phyloP scores from a whole-genome alignment of 805 yeast genomes.

The Metahyphopichia silvanorum region DNA sequence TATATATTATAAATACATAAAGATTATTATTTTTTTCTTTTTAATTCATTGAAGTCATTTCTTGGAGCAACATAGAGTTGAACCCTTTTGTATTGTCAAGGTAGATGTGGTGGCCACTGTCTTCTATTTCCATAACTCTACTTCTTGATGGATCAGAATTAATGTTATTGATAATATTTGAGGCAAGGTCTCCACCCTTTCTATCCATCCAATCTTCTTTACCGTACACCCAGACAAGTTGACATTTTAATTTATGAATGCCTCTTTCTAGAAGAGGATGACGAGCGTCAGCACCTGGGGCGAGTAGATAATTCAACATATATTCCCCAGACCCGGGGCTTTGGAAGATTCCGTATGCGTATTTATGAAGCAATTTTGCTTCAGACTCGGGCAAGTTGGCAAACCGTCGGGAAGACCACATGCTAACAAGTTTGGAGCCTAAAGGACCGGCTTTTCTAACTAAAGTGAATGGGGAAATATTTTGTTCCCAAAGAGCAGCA shows the following conservation, averaged over 20 bases:
- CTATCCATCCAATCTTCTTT: slow-evolving; percentile 64
- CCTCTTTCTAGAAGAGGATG: slow-evolving; percentile 58
- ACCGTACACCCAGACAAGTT: slow-evolving; percentile 84
- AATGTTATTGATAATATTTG: slow-evolving; percentile 25
- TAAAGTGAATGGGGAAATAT: slow-evolving; percentile 79
- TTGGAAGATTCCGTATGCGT: slow-evolving; percentile 81
- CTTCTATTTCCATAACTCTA: slow-evolving; percentile 40
- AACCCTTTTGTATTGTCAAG: slow-evolving; percentile 60
- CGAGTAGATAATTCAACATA: slow-evolving; percentile 75
- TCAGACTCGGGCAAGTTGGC: slow-evolving; percentile 49
- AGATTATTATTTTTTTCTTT: slow-evolving; percentile 1
- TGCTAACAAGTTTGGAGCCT: slow-evolving; percentile 83
- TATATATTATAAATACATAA: no score
- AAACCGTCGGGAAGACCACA: slow-evolving; percentile 86
- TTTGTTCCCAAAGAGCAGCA: slow-evolving; percentile 76
- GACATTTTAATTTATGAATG: slow-evolving; percentile 51
- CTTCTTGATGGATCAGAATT: slow-evolving; percentile 13
- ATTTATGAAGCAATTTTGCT: slow-evolving; percentile 60
- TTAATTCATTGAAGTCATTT: slow-evolving; percentile 39
- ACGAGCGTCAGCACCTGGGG: slow-evolving; percentile 90
- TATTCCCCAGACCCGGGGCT: slow-evolving; percentile 93
- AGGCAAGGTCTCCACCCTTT: slow-evolving; percentile 43
- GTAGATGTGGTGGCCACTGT: slow-evolving; percentile 78
- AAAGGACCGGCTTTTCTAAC: slow-evolving; percentile 76
- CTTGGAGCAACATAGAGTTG: slow-evolving; percentile 47